Conservation (phyloP, 768 basidiomycete genomes). For the Nevesoporus exiguus region DNA sequence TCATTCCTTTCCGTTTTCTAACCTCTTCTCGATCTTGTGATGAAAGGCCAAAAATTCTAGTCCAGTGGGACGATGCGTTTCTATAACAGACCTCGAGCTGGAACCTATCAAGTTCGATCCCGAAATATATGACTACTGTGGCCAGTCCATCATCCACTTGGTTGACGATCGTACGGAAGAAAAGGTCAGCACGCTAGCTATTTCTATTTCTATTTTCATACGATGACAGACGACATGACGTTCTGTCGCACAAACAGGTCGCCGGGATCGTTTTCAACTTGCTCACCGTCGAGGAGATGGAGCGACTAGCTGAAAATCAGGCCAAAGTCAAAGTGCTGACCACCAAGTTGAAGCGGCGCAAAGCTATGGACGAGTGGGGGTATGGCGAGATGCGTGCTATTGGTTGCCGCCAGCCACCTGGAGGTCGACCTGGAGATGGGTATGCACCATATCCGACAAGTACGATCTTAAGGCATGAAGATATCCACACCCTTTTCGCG, state of each 20-base stretch:
- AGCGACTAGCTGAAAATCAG: not conserved
- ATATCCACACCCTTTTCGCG: not conserved
- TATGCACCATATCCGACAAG: not conserved
- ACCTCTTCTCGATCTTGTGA: no score
- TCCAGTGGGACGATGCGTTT: not conserved
- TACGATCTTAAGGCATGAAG: not conserved
- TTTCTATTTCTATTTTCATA: not conserved
- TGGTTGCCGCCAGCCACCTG: not conserved
- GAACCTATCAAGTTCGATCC: rapidly evolving
- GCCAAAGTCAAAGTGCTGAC: not conserved
- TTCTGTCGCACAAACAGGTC: not conserved
- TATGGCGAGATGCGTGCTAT: not conserved
- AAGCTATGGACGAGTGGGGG: not conserved
- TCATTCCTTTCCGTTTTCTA: no score
- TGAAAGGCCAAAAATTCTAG: no score
- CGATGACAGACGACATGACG: not conserved
- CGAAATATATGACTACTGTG: not conserved
- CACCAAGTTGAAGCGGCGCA: not conserved
- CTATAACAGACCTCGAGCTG: not conserved
- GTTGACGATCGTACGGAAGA: not conserved
- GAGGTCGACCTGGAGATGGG: not conserved
- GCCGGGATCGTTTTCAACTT: not conserved
- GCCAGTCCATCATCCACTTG: not conserved
- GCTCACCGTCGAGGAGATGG: not conserved
- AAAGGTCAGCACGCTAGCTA: not conserved